Base-by-base conservation (phyloP, 768 basidiomycete species). In the Lactarius sp. region DNA sequence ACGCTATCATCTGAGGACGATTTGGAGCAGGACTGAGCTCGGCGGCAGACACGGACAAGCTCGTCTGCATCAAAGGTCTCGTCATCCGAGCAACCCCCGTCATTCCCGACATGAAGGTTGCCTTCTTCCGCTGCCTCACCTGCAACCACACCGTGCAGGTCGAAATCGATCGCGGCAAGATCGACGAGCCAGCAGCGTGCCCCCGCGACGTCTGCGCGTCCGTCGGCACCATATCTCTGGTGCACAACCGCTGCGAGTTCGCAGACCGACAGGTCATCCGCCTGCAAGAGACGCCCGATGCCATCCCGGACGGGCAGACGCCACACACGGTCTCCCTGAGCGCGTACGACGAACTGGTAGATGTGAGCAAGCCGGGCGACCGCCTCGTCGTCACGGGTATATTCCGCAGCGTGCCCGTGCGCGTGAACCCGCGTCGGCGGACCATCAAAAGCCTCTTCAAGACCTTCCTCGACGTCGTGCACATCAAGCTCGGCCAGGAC, bases 31-130 rank as follows among this genome's bases (percentile, higher is more conserved):
- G n/a, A 22, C 10, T 52, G 54, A 22, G 22, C 63, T 41, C 39
- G 44, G 31, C 39, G 34, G 13, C 65, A 98, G 97, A 99, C 71
- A 99, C 97, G 69, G 97, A 99, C 81, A 97, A 98, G 75, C 86
- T 99, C 20, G 90, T 97, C 20, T 88, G 85, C 61, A 89, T 99
- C 77, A 97, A 96, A 73, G 97, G 97, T 61, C 85, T 99, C 7
- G 94, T 98, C 70, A 98, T 99, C 65, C 90, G 97, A 27, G 92
- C 95, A 0, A 98, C 97, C 0, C 93, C 96, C 12, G 90, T 99
- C 70, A 98, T 98, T 63, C 97, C 97, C 4, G 97, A 99, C 75
- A 98, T 99, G 97, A 95, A 96, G 76, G 85, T 86, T 68, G 97
- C 96, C 22, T 98, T 99, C 80, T 99, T 99, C 84, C 90, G 95